phyloP scores from a whole-genome alignment of 1,284 basidiomycete genomes.

The Ceratobasidium sp. region DNA sequence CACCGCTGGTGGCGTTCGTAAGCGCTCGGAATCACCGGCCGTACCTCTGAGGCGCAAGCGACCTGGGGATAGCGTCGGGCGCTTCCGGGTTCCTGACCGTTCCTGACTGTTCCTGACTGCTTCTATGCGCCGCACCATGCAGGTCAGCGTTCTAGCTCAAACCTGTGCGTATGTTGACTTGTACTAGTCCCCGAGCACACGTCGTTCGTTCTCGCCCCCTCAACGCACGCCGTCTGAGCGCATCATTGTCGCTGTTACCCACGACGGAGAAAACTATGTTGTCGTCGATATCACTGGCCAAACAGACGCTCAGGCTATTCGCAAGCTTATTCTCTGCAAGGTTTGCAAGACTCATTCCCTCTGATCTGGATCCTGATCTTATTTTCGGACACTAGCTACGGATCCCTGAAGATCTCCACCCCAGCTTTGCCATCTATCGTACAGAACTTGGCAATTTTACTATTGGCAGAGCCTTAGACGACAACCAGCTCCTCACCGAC shows the following conservation, averaged over 20 bases:
- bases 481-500: conserved; percentile 72
- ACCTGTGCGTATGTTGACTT: background rate
- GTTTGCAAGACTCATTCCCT: conserved; percentile 56
- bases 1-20: too few relatives aligned
- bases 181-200: conserved; percentile 2
- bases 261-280: conserved; percentile 79
- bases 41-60: too few relatives aligned
- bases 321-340: conserved; percentile 84
- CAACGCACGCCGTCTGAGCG: conserved; percentile 52
- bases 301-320: conserved; percentile 72
- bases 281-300: conserved; percentile 79
- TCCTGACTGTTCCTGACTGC: too few relatives aligned
- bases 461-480: conserved; percentile 71
- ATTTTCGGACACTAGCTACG: conserved; percentile 62
- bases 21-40: too few relatives aligned
- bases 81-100: too few relatives aligned
- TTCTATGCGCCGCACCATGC: background rate
- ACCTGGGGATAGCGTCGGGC: too few relatives aligned
- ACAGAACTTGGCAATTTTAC: conserved; percentile 81
- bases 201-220: conserved; percentile 23
- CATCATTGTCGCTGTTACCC: conserved; percentile 75
- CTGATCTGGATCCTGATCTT: conserved; percentile 1
- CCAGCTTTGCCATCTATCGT: conserved; percentile 78
- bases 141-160: background rate
- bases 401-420: conserved; percentile 82